phyloP scores from a whole-genome alignment of 306 rosid species.

The Vigna unguiculata region DNA sequence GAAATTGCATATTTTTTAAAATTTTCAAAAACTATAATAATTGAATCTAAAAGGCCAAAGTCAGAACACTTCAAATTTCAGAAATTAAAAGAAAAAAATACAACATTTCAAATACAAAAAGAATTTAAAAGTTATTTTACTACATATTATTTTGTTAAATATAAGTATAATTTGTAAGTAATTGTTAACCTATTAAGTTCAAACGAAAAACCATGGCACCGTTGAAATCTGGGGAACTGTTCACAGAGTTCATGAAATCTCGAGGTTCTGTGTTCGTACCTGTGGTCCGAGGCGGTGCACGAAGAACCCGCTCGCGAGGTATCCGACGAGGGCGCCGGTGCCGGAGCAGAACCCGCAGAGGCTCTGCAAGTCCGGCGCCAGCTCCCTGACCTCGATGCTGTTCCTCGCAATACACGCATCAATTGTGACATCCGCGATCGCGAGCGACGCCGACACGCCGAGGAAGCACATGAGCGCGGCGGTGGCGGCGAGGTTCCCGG shows the following conservation, averaged over 20 bases:
- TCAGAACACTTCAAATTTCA: no score
- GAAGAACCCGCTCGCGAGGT: slow-evolving; percentile 61
- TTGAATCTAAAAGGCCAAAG: no score
- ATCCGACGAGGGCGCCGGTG: slow-evolving; percentile 69
- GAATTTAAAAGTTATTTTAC: no score
- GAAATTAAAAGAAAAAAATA: no score
- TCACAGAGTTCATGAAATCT: neutral
- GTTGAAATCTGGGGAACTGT: neutral
- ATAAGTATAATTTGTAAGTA: neutral
- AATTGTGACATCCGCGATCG: slow-evolving; percentile 76
- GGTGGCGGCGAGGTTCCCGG: slow-evolving; percentile 19
- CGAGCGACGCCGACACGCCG: slow-evolving; percentile 60
- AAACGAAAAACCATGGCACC: neutral
- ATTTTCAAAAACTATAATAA: no score
- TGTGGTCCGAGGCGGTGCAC: slow-evolving; percentile 73
- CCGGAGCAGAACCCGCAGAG: slow-evolving; percentile 71
- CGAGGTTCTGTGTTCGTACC: slow-evolving; percentile 38
- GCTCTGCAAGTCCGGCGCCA: slow-evolving; percentile 78
- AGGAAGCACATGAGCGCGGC: slow-evolving; percentile 60
- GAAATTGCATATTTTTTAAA: no score
- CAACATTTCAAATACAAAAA: no score
- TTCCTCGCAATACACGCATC: slow-evolving; percentile 81
- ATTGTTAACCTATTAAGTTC: neutral
- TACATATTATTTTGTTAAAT: no score
- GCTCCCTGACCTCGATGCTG: slow-evolving; percentile 60